Percentiles rank a stretch among this genome's conserved stretches.
These are phyloP conservation scores for Leptomonas seymouri DNA, from an alignment of 208 protist genomes.

Conservation along the genomic window DNA sequence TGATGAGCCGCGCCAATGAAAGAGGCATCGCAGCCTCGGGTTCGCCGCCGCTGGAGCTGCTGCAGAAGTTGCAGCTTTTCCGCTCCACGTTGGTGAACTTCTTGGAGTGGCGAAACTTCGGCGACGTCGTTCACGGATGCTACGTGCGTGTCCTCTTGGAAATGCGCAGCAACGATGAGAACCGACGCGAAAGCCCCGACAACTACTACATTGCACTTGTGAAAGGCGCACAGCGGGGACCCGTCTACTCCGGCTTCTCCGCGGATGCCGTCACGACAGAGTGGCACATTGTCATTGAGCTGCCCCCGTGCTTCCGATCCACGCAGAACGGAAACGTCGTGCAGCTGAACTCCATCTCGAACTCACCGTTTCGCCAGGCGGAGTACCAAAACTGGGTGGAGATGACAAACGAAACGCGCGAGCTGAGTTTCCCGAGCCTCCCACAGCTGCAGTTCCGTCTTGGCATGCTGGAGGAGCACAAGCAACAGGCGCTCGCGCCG, in stretches of 20 bases:
- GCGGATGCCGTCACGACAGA: slow-evolving; percentile 81
- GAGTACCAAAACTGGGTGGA: slow-evolving; percentile 91
- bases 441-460: slow-evolving; percentile 83
- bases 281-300: slow-evolving; percentile 90
- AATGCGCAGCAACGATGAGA: slow-evolving; percentile 79
- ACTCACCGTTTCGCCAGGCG: slow-evolving; percentile 77
- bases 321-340: slow-evolving; percentile 88
- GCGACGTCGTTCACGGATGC: slow-evolving; percentile 81
- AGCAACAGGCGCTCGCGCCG: slow-evolving; percentile 70
- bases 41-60: slow-evolving; percentile 62
- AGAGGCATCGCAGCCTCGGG: slow-evolving; percentile 31
- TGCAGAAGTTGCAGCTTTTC: slow-evolving; percentile 88
- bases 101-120: slow-evolving; percentile 85
- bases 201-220: slow-evolving; percentile 91
- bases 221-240: slow-evolving; percentile 74
- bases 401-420: slow-evolving; percentile 52
- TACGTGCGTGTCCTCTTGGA: slow-evolving; percentile 92
- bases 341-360: slow-evolving; percentile 92
- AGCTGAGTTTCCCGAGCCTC: slow-evolving; percentile 64
- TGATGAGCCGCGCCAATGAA: slow-evolving; percentile 17
- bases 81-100: slow-evolving; percentile 88
- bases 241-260: slow-evolving; percentile 89
- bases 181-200: slow-evolving; percentile 71
- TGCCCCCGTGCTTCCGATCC: slow-evolving; percentile 87
- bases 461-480: slow-evolving; percentile 87